Conservation (phyloP, 345 rosid species). For the Heritiera fomes region DNA sequence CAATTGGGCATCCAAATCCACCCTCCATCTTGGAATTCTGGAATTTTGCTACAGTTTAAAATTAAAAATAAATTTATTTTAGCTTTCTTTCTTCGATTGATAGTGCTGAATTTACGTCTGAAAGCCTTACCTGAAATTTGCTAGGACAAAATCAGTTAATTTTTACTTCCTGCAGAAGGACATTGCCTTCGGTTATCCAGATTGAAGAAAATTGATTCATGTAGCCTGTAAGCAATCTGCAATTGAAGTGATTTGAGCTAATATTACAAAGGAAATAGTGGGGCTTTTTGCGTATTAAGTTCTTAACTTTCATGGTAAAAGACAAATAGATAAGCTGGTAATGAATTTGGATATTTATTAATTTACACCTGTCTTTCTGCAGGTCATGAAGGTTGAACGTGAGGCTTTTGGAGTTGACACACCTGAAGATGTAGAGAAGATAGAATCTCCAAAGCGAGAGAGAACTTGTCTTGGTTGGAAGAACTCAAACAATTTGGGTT, state of each 20-base stretch:
- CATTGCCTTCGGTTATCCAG: not conserved
- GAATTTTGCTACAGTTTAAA: not conserved
- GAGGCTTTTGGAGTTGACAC: conserved; percentile 90
- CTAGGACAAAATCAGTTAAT: not conserved
- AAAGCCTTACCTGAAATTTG: not conserved
- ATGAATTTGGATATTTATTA: not conserved
- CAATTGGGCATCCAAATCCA: too few species aligned
- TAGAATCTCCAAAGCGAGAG: conserved; percentile 78
- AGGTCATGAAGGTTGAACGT: conserved; percentile 92
- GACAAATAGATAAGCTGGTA: not conserved
- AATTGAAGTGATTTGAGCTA: too few species aligned
- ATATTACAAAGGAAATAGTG: too few species aligned
- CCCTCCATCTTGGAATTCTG: conserved; percentile 93
- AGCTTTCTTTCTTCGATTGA: not conserved
- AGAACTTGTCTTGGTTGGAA: conserved; percentile 50
- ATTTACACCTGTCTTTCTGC: conserved; percentile 16
- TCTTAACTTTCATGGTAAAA: not conserved
- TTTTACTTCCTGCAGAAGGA: not conserved
- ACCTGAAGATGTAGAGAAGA: conserved; percentile 80
- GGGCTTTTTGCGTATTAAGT: too few species aligned
- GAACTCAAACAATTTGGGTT: not conserved
- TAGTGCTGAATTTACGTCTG: not conserved
- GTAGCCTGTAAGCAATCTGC: too few species aligned
- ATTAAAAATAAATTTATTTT: not conserved
- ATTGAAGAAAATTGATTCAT: not conserved